Conservation (phyloP, 441 rosid genomes). For the Flueggea neowawraea region DNA sequence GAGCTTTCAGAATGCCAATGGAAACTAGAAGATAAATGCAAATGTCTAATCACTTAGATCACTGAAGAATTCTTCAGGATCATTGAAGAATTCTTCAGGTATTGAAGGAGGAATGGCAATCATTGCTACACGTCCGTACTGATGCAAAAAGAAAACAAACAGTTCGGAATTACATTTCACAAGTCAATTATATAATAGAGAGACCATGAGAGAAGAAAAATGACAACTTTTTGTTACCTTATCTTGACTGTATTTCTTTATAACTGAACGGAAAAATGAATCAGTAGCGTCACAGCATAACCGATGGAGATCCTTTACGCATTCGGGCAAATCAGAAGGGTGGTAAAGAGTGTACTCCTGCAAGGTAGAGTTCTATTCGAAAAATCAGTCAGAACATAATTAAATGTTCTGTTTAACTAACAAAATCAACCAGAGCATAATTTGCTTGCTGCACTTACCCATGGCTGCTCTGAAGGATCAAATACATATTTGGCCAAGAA, state of each 20-base stretch:
- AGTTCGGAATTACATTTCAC: too few relatives aligned
- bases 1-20: conserved; percentile 28
- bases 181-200: neutral
- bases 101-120: conserved; percentile 70
- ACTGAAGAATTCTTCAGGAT: too few relatives aligned
- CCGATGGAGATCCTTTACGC: conserved; percentile 70
- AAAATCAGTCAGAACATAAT: neutral
- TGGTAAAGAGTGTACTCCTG: conserved; percentile 81
- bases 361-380: conserved; percentile 66
- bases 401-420: too few relatives aligned
- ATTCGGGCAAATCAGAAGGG: conserved; percentile 57
- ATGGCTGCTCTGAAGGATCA: conserved; percentile 65
- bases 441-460: conserved; percentile 43
- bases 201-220: too few relatives aligned
- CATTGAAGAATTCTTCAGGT: conserved; percentile 57
- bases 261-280: conserved; percentile 62
- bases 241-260: conserved; percentile 88
- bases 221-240: conserved; percentile 57
- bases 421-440: neutral
- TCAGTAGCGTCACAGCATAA: conserved; percentile 43
- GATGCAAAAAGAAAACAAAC: conserved; percentile 16
- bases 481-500: conserved; percentile 73
- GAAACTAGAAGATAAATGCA: conserved; percentile 22
- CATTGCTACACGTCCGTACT: conserved; percentile 89
- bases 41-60: conserved; percentile 16